A percentile compares a stretch with the other conserved stretches of the same genome.
phyloP scores from a whole-genome alignment of 257 asterid species.

The Nicotiana noctiflora region DNA sequence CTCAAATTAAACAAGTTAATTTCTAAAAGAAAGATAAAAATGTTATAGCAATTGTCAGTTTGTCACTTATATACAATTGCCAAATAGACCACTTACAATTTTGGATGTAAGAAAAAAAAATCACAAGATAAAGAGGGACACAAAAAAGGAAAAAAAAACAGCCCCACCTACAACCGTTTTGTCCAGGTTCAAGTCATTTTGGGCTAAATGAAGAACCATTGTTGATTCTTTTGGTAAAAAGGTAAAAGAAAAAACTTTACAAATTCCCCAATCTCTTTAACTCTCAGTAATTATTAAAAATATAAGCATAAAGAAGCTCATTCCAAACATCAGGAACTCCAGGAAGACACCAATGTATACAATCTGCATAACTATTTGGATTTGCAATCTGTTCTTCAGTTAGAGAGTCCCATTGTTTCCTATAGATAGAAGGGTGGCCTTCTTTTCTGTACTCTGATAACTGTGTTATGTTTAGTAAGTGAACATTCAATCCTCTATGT shows the following conservation, averaged over 20 bases:
- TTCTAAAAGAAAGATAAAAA: no score
- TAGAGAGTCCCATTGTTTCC: conserved; percentile 73
- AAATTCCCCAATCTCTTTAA: neutral
- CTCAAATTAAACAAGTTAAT: no score
- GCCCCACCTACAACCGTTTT: neutral
- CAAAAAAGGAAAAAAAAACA: no score
- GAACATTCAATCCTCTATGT: conserved; percentile 48
- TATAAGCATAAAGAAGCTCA: conserved; percentile 55
- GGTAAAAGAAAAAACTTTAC: neutral
- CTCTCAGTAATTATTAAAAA: conserved; percentile 17
- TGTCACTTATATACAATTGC: no score
- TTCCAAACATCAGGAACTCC: conserved; percentile 98
- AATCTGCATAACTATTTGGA: conserved; percentile 62
- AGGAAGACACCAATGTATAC: conserved; percentile 94
- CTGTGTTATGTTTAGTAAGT: conserved; percentile 66
- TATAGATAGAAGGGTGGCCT: conserved; percentile 72
- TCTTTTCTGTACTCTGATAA: conserved; percentile 79
- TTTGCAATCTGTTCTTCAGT: conserved; percentile 43
- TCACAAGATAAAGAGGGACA: no score
- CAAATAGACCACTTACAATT: no score
- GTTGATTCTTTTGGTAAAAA: neutral
- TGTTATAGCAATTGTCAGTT: no score
- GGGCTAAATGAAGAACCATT: neutral
- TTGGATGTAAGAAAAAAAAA: no score
- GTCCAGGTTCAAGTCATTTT: neutral